Percentiles rank a stretch among this genome's conserved stretches.
phyloP scores from a whole-genome alignment of 1,139 yeast genomes.

The Hyphopichia wangnamkhiaoensis region DNA sequence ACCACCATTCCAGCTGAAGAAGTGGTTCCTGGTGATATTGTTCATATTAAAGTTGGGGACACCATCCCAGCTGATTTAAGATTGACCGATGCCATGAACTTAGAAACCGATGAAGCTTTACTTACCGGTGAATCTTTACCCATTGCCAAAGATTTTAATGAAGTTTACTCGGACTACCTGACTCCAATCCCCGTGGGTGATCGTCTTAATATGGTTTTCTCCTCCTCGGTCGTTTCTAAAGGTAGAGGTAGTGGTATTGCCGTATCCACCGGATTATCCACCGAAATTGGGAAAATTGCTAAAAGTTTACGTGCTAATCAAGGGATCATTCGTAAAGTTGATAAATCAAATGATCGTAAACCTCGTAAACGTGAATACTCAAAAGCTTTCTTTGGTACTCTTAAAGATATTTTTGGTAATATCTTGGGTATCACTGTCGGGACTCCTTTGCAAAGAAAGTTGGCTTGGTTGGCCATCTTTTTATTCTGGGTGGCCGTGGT shows the following conservation, averaged over 20 bases:
- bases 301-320: slow-evolving; percentile 21
- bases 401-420: slow-evolving; percentile 42
- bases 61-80: slow-evolving; percentile 55
- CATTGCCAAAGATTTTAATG: slow-evolving; percentile 28
- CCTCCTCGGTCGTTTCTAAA: slow-evolving; percentile 46
- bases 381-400: slow-evolving; percentile 45
- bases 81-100: slow-evolving; percentile 34
- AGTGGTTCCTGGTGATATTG: slow-evolving; percentile 54
- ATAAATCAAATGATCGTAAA: slow-evolving; percentile 19
- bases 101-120: slow-evolving; percentile 53
- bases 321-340: slow-evolving; percentile 10
- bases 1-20: slow-evolving; percentile 37
- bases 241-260: slow-evolving; percentile 52
- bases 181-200: slow-evolving; percentile 39
- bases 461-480: slow-evolving; percentile 43
- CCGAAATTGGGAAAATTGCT: slow-evolving; percentile 54
- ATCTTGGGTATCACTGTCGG: slow-evolving; percentile 37
- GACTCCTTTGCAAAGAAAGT: slow-evolving; percentile 50
- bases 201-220: slow-evolving; percentile 46
- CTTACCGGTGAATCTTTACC: slow-evolving; percentile 57
- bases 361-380: slow-evolving; percentile 48
- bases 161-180: slow-evolving; percentile 23
- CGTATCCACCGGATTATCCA: slow-evolving; percentile 44
- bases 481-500: slow-evolving; percentile 41
- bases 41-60: slow-evolving; percentile 45